phyloP scores from a whole-genome alignment of 2,329 filamentous ascomycete genomes.

The Paraphoma sp. region DNA sequence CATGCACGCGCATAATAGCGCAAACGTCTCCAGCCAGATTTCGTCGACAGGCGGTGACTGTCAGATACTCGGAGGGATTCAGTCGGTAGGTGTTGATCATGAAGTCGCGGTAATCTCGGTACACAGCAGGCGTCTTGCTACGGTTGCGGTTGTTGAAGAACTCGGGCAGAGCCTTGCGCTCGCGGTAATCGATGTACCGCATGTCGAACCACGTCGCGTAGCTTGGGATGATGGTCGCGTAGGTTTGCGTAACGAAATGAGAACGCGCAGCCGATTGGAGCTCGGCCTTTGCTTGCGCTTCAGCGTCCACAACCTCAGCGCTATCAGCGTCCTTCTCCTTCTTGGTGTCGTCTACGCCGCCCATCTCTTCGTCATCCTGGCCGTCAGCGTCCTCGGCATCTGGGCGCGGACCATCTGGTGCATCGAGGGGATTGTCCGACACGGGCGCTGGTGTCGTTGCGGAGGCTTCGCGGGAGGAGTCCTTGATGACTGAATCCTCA shows the following conservation, averaged over 20 bases:
- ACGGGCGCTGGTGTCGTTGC: conserved; percentile 62
- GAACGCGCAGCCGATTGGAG: conserved; percentile 87
- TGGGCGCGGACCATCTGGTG: conserved; percentile 66
- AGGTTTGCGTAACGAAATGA: conserved; percentile 90
- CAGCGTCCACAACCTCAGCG: conserved; percentile 42
- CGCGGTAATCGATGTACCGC: conserved; percentile 87
- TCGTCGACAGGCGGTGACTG: conserved; percentile 91
- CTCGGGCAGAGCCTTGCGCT: conserved; percentile 93
- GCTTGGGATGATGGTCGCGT: conserved; percentile 94
- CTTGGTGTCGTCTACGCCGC: conserved; percentile 45
- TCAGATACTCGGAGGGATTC: conserved; percentile 95
- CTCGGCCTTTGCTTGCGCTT: conserved; percentile 76
- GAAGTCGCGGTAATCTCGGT: conserved; percentile 99
- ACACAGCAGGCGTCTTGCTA: conserved; percentile 95
- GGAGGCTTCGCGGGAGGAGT: conserved; percentile 60
- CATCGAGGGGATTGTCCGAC: conserved; percentile 73
- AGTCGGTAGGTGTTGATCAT: conserved; percentile 99
- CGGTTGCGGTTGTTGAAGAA: conserved; percentile 99
- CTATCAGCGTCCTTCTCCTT: conserved; percentile 47
- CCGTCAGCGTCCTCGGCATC: conserved; percentile 64
- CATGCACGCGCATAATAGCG: conserved; percentile 98
- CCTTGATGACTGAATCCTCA: conserved; percentile 46
- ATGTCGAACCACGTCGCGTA: conserved; percentile 99
- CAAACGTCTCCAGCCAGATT: conserved; percentile 98
- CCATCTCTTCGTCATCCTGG: conserved; percentile 76